Evolutionary conservation across 371 early-diverging fungal species (phyloP), one percentile per base, ranked within the genome.

Genomic region (Syncephalastrum racemosum): DNA sequence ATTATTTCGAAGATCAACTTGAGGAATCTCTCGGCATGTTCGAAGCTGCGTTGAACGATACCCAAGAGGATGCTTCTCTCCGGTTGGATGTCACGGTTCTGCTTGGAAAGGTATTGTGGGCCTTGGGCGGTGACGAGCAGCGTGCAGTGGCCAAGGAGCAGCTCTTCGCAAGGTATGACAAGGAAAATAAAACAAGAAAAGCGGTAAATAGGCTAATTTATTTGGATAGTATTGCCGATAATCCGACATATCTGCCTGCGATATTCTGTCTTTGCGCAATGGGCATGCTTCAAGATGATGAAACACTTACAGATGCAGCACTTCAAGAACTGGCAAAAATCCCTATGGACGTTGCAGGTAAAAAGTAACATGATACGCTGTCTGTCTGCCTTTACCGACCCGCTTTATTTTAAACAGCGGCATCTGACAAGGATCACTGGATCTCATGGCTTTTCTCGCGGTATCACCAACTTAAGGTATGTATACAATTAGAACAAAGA

Each of bases 61-160:
- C 75, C 8, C 79, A 82, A 46, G 66, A 67, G 3, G 79, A 79
- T 50, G 56, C 74, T 52, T 71, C 72, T 19, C 58, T 82, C 42
- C 71, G 79, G 3, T 79, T 83, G 58, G 84, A 87, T 56, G 87
- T 91, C 0, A 74, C 83, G 16, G 80, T 93, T 2, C 56, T 90
- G 44, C 58, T 97, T 53, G 84, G 88, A 45, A 92, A 94, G 67
- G 94, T 94, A 0, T 71, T 95, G 31, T 95, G 91, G 90, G 91
- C 91, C 1, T 69, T 95, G 27, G 95, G 90, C 36, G 84, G 88
- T 4, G 82, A 81, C 20, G 89, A 92, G 58, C 91, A 94, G 59
- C 71, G 87, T 20, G 70, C 71, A 3, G 79, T 92, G 15, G 93
- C 94, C 27, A 90, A 92, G 59, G 83, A 92, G 50, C 88, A 94